Base-by-base conservation (phyloP, 2,329 filamentous ascomycete genomes). In the Colletotrichum noveboracense region DNA sequence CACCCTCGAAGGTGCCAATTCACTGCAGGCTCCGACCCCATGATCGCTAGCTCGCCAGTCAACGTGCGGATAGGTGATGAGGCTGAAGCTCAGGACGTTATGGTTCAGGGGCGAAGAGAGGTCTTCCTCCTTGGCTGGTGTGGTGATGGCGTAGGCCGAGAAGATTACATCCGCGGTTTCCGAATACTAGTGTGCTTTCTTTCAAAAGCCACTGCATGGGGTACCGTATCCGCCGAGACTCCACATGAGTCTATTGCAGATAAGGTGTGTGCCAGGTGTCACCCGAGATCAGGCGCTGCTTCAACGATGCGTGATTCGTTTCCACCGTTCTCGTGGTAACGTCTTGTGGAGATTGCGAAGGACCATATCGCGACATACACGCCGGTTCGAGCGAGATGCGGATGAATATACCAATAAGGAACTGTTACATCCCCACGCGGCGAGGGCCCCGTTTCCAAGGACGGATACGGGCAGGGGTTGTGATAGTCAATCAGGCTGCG, bases 101-200 rank as follows among this genome's bases (percentile, higher is more conserved):
- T n/a, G 1, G 18, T n/a, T 1, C 38, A n/a, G 38, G 38, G 5
- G 38, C 1, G 1, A 43, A 0, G 18, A 3, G 38, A 4, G 43
- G 18, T 48, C 43, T n/a, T 4, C 10, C 43, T 48, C 43, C 18
- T 48, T 48, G 43, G 43, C 43, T 21, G 18, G 1, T 13, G n/a
- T 2, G 0, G 43, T 48, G 18, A 48, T 48, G 18, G 43, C 43
- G 18, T 48, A n/a, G 43, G 43, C 43, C 43, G 43, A 48, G 43
- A 0, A 21, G 0, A 21, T 21, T 0, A 48, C 2, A 0, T 7
- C 43, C 43, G 18, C 43, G 18, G 10, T 48, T 48, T n/a, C 10
- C 43, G 43, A 13, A 48, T 2, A 21, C n/a, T n/a, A n/a, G n/a
- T n/a, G n/a, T n/a, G n/a, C n/a, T 48, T 21, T 6, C 43, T 48